Evolutionary conservation across 345 rosid species (phyloP).

Genomic region (Lenwebbia sp.): DNA sequence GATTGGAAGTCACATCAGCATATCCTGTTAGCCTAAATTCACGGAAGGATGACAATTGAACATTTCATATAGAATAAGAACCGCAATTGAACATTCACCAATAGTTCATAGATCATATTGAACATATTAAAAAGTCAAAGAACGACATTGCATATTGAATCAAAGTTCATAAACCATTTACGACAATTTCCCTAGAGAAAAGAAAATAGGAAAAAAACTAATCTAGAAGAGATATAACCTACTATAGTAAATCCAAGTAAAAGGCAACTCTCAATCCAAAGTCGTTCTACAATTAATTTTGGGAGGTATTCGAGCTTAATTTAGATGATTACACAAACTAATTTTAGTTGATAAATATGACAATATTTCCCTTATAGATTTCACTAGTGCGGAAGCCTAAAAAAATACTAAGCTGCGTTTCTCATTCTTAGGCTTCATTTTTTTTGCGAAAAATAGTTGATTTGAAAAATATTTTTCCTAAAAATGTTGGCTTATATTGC

Average conservation of each 20-base stretch:
- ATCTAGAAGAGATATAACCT: background rate
- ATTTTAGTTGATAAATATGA: background rate
- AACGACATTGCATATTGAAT: fast-evolving
- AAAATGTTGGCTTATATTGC: too few relatives aligned
- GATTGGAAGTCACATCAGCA: background rate
- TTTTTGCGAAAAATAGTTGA: too few relatives aligned
- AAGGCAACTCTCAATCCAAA: background rate
- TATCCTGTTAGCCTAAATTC: fast-evolving
- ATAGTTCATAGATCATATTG: background rate
- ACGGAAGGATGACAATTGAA: fast-evolving
- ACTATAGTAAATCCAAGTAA: background rate
- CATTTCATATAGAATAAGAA: fast-evolving
- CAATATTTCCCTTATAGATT: background rate
- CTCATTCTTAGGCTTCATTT: too few relatives aligned
- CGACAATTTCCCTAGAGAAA: background rate
- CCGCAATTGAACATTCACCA: fast-evolving
- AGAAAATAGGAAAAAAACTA: background rate
- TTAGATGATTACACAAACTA: background rate
- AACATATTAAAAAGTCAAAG: fast-evolving
- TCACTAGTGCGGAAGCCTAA: background rate
- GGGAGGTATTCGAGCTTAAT: background rate
- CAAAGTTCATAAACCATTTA: fast-evolving
- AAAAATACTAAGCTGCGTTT: background rate
- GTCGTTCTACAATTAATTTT: background rate
- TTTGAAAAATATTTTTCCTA: too few relatives aligned